Conservation (phyloP, 2,329 filamentous ascomycete genomes). For the Dactylellina cionopaga region DNA sequence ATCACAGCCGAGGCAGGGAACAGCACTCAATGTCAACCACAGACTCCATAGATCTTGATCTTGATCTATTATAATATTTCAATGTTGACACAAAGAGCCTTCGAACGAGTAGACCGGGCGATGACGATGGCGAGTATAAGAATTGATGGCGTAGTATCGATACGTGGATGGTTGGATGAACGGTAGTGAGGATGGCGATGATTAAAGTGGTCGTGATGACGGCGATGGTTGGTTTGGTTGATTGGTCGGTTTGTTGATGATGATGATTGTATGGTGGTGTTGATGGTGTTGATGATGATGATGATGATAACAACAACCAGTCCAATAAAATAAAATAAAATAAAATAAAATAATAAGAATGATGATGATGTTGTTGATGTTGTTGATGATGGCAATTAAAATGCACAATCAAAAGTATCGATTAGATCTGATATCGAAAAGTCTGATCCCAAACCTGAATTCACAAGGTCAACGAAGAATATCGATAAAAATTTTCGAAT, state of each 20-base stretch:
- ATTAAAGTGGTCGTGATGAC: neutral
- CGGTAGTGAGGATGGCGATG: neutral
- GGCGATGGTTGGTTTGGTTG: neutral
- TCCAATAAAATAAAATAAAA: no score
- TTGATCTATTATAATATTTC: no score
- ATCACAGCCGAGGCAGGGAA: constrained; percentile 11
- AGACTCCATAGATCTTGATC: no score
- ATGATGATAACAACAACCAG: neutral
- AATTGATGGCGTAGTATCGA: no score
- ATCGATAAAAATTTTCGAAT: neutral
- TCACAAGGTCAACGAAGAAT: no score
- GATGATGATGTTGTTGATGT: constrained; percentile 1
- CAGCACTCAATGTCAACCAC: no score
- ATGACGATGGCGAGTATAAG: neutral
- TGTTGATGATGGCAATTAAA: neutral
- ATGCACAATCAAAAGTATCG: neutral
- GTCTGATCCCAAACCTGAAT: no score
- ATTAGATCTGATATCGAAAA: no score
- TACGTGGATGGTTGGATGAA: neutral
- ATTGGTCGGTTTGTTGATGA: neutral
- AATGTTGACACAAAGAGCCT: no score
- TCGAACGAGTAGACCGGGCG: no score
- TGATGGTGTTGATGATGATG: neutral
- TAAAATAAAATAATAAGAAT: neutral
- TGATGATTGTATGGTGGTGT: neutral